These are phyloP conservation scores for Cylindrotheca closterium DNA, from an alignment of 108 stramenopile genomes.

Conservation along the genomic window DNA sequence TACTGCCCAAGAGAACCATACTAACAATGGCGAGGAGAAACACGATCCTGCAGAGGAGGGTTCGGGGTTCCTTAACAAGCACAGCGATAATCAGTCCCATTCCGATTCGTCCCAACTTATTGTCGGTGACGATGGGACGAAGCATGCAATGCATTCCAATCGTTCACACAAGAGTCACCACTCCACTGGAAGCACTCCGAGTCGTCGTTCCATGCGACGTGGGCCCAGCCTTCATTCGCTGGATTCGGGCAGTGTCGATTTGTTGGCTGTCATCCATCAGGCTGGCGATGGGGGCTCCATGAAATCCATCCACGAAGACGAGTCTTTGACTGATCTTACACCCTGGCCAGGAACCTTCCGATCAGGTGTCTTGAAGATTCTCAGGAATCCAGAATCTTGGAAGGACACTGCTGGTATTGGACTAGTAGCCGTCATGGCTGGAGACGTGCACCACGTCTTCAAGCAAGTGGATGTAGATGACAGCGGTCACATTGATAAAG, in stretches of 20 bases:
- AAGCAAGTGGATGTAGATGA: slow-evolving; percentile 60
- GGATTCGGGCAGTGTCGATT: neutral
- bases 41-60: neutral
- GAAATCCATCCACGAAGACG: neutral
- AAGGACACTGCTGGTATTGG: slow-evolving; percentile 67
- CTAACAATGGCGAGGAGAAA: slow-evolving; percentile 3
- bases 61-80: slow-evolving; percentile 4
- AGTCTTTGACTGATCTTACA: neutral
- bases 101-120: slow-evolving; percentile 3
- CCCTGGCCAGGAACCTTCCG: slow-evolving; percentile 68
- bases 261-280: neutral
- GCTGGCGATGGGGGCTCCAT: neutral
- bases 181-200: neutral
- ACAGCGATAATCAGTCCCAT: slow-evolving; percentile 6
- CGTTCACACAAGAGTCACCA: neutral
- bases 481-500: slow-evolving; percentile 59
- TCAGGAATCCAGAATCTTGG: slow-evolving; percentile 61
- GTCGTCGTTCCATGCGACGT: neutral
- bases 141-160: slow-evolving; percentile 27
- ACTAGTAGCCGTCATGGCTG: slow-evolving; percentile 70
- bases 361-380: slow-evolving; percentile 70
- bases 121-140: neutral
- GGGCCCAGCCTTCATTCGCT: neutral
- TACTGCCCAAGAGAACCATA: neutral
- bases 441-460: slow-evolving; percentile 74